Evolutionary conservation across 2,329 filamentous ascomycete genomes (phyloP), one percentile per base, ranked within the genome.

Genomic region (Westerdykella sp.): DNA sequence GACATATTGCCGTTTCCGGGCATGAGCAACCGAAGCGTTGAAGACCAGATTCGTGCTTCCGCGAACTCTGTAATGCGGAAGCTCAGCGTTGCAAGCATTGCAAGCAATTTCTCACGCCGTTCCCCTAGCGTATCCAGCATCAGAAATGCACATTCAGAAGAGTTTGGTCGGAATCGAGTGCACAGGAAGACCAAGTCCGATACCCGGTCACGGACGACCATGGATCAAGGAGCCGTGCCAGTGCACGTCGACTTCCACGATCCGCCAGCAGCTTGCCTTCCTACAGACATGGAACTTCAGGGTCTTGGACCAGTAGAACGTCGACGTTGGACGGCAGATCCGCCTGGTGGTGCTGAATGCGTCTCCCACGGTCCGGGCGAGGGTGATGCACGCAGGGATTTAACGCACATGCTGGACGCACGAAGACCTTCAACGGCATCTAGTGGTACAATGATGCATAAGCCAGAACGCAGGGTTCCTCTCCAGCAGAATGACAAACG

Each of bases 11-110:
- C 89, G 1, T 93, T 85, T 59, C 88, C 90, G 13, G 88, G 88
- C 1, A 90, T 95, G 79, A 78, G 78, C 25, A 73, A 67, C 65
- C 81, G 69, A 65, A 79, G 63, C 65, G 80, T 70, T 69, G 85
- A 95, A 55, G 80, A 85, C 57, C 72, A 87, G 3, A 83, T 93
- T 37, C 77, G 85, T 40, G 80, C 79, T 34, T 88, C 85, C n/a
- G 86, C 89, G 11, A 88, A 87, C 30, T 86, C 86, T 1, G 80
- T 95, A 59, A 95, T 95, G 71, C 79, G 89, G 41, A 94, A 90
- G 62, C 76, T 96, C 49, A 95, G 87, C 66, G 83, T 87, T 57
- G 83, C 84, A 39, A 89, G 83, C 63, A 84, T 93, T 50, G 78
- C 85, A 12, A 84, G 79, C 52, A 84, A 84, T 38, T 90, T 94